These are phyloP conservation scores for Wallacemonas collosoma DNA, from an alignment of 208 protist genomes.

Conservation along the genomic window DNA sequence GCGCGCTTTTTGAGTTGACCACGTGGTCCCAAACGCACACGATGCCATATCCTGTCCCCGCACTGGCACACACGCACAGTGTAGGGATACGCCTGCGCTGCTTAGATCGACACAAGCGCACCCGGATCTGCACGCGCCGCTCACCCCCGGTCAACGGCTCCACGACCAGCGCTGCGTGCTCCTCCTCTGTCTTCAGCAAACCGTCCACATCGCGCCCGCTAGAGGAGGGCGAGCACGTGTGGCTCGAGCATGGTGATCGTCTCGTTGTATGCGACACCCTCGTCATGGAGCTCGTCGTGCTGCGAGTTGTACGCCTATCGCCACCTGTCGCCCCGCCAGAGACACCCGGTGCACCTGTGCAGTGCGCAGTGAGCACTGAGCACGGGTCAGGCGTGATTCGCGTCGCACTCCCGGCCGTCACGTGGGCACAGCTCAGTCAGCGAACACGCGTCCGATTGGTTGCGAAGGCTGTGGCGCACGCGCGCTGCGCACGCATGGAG, in stretches of 20 bases:
- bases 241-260: slow-evolving; percentile 14
- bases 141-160: neutral
- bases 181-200: neutral
- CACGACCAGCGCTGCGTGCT: neutral
- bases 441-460: neutral
- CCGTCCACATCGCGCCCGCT: neutral
- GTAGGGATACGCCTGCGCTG: slow-evolving; percentile 5
- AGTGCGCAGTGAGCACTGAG: slow-evolving; percentile 2
- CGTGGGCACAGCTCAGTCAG: neutral
- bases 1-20: slow-evolving; percentile 29
- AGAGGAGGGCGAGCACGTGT: slow-evolving; percentile 17
- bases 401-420: neutral
- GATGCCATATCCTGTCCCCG: slow-evolving; percentile 14
- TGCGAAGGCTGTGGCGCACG: neutral
- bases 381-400: neutral
- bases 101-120: neutral
- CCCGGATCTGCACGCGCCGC: neutral
- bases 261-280: slow-evolving; percentile 8
- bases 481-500: neutral
- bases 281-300: slow-evolving; percentile 5
- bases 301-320: neutral
- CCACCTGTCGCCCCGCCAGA: neutral
- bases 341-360: neutral
- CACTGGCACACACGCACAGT: slow-evolving; percentile 5
- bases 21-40: slow-evolving; percentile 19